These are phyloP conservation scores for Aspergillus sp. DNA, from an alignment of 2,329 filamentous ascomycete genomes.

Conservation along the genomic window DNA sequence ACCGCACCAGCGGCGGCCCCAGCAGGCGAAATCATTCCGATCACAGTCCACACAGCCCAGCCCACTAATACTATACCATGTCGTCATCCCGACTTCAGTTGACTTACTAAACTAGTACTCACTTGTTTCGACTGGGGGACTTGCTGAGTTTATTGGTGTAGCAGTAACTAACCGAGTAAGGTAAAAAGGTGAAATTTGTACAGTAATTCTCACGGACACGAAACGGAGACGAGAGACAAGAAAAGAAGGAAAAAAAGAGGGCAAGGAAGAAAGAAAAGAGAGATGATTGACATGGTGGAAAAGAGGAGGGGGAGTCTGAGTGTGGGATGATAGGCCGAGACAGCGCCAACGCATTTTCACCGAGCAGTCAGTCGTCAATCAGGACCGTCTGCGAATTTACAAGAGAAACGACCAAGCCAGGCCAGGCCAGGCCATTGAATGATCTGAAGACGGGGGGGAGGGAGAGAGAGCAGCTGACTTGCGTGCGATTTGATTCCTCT, in stretches of 20 bases:
- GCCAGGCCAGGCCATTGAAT: too few relatives aligned
- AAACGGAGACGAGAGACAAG: neutral
- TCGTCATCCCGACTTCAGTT: neutral
- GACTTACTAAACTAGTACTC: too few relatives aligned
- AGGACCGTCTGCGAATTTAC: neutral
- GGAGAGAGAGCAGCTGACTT: neutral
- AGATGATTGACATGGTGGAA: neutral
- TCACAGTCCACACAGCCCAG: neutral
- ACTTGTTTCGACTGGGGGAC: too few relatives aligned
- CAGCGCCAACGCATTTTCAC: slow-evolving; percentile 3
- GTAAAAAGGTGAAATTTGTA: neutral
- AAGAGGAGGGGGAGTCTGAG: neutral
- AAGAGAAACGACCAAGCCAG: too few relatives aligned
- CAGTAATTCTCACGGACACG: neutral
- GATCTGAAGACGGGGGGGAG: neutral
- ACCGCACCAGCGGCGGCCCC: neutral
- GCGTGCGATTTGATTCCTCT: neutral
- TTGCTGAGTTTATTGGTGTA: too few relatives aligned
- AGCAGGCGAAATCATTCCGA: neutral
- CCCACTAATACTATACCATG: neutral
- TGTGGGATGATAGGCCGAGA: slow-evolving; percentile 5
- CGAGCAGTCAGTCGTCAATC: neutral
- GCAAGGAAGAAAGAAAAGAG: neutral
- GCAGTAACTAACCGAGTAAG: neutral
- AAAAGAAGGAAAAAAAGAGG: neutral